Base-by-base conservation (phyloP, 345 rosid species). In the Angophora floribunda region DNA sequence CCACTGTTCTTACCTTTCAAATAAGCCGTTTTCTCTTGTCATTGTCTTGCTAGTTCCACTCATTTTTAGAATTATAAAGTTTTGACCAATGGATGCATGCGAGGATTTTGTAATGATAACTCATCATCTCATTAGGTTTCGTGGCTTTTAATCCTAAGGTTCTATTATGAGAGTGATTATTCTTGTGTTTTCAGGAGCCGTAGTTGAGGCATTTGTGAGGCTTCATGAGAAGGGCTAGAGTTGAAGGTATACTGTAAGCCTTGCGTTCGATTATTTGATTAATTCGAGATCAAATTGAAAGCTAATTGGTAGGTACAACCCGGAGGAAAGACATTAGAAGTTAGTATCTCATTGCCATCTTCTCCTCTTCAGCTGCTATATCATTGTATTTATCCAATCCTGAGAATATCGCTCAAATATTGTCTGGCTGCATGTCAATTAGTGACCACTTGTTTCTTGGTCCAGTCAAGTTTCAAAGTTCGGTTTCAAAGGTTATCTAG, bases 161-260 rank as follows among this genome's bases (percentile, higher is more conserved):
- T 85, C 57, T 89, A 52, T 89, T 90, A 93, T 94, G 90, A 94
- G 87, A 85, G 80, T 52, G 30, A 85, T 41, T 79, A 53, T 49
- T 85, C 85, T 85, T 88, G 89, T 90, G 13, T n/a, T 50, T 93
- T 87, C 94, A 97, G 99, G 96, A 88, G 98, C 99, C 86, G 99
- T 97, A 67, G 86, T 91, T 57, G 99, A 97, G 94, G 99, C 99
- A 5, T 97, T 97, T 93, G 92, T 96, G 89, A 94, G 92, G 92
- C 99, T 97, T 91, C 98, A 97, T 63, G 96, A 96, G 88, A 97
- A 96, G 93, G 99, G 99, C 41, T 94, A 96, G 89, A 96, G 96
- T 90, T 97, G 96, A 94, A 96, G 99, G 99, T 95, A 91, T 61
- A 53, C 11, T 15, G 16, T 6, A 52, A 14, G 30, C 36, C 61